Evolutionary conservation across 176 grass and related monocot genomes (phyloP).

Genomic region (Avena sativa): DNA sequence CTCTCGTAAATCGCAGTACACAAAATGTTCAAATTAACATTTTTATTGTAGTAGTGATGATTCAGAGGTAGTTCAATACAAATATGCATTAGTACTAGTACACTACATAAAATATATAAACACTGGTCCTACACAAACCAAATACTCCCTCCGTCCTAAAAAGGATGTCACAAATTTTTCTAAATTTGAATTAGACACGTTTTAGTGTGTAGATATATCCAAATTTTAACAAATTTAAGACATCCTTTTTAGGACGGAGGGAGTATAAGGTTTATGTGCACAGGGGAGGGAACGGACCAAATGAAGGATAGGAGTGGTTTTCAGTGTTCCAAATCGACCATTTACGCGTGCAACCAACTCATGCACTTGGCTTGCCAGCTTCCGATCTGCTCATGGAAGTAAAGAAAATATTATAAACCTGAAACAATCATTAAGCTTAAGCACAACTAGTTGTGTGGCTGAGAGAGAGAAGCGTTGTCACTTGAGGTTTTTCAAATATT

Average conservation of each 20-base stretch:
- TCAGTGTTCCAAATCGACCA: constrained; percentile 87
- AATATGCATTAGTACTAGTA: neutral
- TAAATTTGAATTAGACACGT: no score
- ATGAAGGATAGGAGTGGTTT: constrained; percentile 79
- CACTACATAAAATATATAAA: no score
- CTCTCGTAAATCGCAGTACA: neutral
- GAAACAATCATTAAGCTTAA: neutral
- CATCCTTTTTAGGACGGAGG: no score
- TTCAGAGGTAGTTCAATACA: neutral
- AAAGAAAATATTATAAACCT: neutral
- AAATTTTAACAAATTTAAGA: no score
- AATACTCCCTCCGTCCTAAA: no score
- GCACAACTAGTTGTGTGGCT: neutral
- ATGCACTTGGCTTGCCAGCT: constrained; percentile 92
- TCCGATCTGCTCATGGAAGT: constrained; percentile 66
- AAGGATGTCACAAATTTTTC: no score
- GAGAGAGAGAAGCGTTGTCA: neutral
- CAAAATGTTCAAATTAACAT: neutral
- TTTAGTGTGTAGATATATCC: no score
- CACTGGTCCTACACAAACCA: no score
- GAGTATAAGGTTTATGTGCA: neutral
- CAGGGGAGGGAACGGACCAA: constrained; percentile 45
- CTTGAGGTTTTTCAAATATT: neutral
- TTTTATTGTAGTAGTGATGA: neutral
- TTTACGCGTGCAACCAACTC: constrained; percentile 96